Conservation (phyloP, 805 yeast genomes). For the Kregervanrija pseudodelftensis region DNA sequence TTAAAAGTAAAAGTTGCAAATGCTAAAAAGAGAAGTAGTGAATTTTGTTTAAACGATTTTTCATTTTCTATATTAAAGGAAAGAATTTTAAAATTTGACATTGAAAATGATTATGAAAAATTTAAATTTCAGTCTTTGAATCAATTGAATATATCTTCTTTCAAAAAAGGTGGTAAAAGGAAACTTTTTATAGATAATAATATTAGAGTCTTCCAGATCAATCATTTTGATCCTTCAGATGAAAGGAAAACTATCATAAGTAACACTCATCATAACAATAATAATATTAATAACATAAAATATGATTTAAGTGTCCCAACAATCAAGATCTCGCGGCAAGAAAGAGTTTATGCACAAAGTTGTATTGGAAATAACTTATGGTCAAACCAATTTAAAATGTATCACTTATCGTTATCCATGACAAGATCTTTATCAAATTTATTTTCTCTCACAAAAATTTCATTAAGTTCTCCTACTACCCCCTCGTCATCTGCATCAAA, state of each 20-base stretch:
- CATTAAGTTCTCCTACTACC: no score
- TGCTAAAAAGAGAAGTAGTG: conserved; percentile 20
- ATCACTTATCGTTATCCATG: background rate
- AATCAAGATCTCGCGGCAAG: conserved; percentile 8
- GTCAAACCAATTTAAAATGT: conserved; percentile 2
- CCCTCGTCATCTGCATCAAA: no score
- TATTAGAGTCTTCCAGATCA: no score
- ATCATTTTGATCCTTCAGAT: no score
- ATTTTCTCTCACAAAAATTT: background rate
- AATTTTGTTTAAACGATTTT: conserved; percentile 26
- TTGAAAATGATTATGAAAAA: conserved; percentile 5
- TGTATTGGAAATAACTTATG: conserved; percentile 8
- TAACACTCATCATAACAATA: no score
- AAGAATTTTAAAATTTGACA: conserved; percentile 7
- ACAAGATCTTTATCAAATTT: conserved; percentile 8
- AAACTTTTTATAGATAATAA: no score
- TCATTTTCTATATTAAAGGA: conserved; percentile 18
- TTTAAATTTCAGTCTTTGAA: conserved; percentile 2
- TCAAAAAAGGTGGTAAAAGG: no score
- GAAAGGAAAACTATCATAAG: no score
- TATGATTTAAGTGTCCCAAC: background rate
- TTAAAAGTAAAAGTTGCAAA: conserved; percentile 4
- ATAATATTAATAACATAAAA: no score
- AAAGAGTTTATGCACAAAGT: conserved; percentile 10
- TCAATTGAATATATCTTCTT: no score